Conservation (phyloP, 139 green algal genomes). For the Limnomonas spitsbergensis region DNA sequence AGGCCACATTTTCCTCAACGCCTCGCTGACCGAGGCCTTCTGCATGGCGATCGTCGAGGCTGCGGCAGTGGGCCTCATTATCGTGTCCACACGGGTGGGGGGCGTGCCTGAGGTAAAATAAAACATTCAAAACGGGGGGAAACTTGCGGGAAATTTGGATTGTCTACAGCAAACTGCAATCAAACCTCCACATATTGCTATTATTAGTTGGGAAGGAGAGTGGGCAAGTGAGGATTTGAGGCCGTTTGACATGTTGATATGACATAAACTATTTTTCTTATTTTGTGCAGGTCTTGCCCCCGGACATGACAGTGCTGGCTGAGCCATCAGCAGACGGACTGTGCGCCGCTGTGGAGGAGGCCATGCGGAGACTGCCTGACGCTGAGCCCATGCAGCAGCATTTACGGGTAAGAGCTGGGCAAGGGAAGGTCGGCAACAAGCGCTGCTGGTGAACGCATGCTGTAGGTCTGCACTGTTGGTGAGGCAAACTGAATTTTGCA, state of each 20-base stretch:
- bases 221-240: slow-evolving; percentile 49
- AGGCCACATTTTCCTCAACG: slow-evolving; percentile 66
- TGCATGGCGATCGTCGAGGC: slow-evolving; percentile 97
- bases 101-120: slow-evolving; percentile 79
- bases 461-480: not conserved
- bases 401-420: not conserved
- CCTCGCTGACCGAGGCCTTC: slow-evolving; percentile 94
- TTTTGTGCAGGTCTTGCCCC: not conserved
- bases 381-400: not conserved
- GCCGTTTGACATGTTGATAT: slow-evolving; percentile 77
- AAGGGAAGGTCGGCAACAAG: too few relatives aligned
- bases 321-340: not conserved
- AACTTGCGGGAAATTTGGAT: too few relatives aligned
- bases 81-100: slow-evolving; percentile 88
- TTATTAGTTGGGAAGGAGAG: too few relatives aligned
- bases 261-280: slow-evolving; percentile 64
- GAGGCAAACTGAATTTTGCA: not conserved
- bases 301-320: not conserved
- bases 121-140: not conserved
- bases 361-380: not conserved
- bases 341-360: not conserved
- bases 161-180: not conserved
- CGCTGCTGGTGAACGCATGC: not conserved
- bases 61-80: slow-evolving; percentile 77
- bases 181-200: not conserved